Evolutionary conservation across 768 basidiomycete genomes (phyloP), one percentile per base, ranked within the genome.

Genomic region (Boletus fagicola): DNA sequence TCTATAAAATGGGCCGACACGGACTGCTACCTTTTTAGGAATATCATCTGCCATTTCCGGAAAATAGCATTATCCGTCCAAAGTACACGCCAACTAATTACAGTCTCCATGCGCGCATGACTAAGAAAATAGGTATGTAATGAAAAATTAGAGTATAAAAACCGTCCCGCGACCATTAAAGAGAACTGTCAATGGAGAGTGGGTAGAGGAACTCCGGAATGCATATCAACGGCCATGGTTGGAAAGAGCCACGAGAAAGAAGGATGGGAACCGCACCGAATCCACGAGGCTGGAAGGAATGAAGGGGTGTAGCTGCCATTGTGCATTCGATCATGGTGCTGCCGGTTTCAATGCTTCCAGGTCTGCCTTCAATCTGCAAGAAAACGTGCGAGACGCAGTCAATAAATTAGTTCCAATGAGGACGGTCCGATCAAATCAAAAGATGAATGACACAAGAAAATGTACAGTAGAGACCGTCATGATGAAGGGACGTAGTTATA

Each of bases 281-380:
- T 63, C 71, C 76, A 74, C 58, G 75, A 74, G 75, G 75, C 69
- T 59, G 53, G 20, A 42, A 58, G 42, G 46, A 51, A 49, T 15
- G 61, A 52, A 53, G 39, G 52, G 18, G 51, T 13, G 35, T 28
- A 35, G 51, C 51, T 54, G 45, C 47, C 54, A 30, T 60, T 56
- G 55, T 44, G 56, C n/a, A n/a, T 63, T 64, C 57, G 65, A 59
- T 62, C 63, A 63, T 48, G 73, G 45, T 36, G 64, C 60, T 58
- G 71, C 64, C 51, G 70, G 60, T 64, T 77, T 76, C 60, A 78
- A 62, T 65, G 78, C 76, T 49, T 80, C 84, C 59, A 88, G 61
- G 61, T 90, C 88, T 70, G 83, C 86, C 62, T 85, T 84, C 71
- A 90, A 76, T 77, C 88, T 90, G 75, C 56, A 71, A 66, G 64